A percentile compares a stretch with the other conserved stretches of the same genome.
These are phyloP conservation scores for Pyrenochaeta sp. DNA, from an alignment of 2,329 filamentous ascomycete species.

Conservation along the genomic window DNA sequence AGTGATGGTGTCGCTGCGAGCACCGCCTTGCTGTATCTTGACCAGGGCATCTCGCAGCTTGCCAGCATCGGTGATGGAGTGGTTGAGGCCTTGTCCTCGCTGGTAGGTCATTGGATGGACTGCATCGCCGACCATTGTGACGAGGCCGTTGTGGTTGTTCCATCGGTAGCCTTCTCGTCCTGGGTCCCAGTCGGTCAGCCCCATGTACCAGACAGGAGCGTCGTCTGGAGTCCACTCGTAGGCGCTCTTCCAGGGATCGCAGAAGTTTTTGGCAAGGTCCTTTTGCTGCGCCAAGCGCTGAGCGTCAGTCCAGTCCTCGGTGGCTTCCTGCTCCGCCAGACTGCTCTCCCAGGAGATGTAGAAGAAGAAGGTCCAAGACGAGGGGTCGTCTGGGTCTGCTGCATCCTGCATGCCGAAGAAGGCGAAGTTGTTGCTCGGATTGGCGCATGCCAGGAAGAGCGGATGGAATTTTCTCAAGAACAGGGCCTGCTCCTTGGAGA, in stretches of 20 bases:
- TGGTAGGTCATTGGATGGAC: conserved; percentile 55
- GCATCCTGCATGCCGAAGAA: conserved; percentile 59
- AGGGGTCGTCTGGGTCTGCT: conserved; percentile 47
- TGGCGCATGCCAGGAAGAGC: conserved; percentile 53
- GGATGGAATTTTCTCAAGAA: conserved; percentile 57
- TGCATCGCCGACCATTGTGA: conserved; percentile 52
- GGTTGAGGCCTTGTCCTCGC: conserved; percentile 61
- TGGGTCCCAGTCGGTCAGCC: conserved; percentile 49
- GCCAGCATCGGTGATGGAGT: conserved; percentile 55
- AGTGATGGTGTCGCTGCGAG: conserved; percentile 41
- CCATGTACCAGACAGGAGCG: conserved; percentile 43
- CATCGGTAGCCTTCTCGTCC: conserved; percentile 37
- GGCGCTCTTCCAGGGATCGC: conserved; percentile 56
- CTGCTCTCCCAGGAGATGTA: conserved; percentile 57
- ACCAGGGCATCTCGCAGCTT: conserved; percentile 49
- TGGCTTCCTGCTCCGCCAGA: conserved; percentile 53
- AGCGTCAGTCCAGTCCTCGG: conserved; percentile 44
- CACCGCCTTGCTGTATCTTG: conserved; percentile 27
- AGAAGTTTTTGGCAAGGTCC: conserved; percentile 49
- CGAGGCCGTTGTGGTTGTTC: conserved; percentile 44
- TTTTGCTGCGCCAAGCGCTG: conserved; percentile 53
- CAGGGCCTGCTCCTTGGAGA: conserved; percentile 53
- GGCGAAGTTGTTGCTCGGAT: conserved; percentile 56
- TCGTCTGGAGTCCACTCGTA: conserved; percentile 46
- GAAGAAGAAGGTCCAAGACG: conserved; percentile 57